phyloP scores from a whole-genome alignment of 148 eudicot species.

The Silene conica region DNA sequence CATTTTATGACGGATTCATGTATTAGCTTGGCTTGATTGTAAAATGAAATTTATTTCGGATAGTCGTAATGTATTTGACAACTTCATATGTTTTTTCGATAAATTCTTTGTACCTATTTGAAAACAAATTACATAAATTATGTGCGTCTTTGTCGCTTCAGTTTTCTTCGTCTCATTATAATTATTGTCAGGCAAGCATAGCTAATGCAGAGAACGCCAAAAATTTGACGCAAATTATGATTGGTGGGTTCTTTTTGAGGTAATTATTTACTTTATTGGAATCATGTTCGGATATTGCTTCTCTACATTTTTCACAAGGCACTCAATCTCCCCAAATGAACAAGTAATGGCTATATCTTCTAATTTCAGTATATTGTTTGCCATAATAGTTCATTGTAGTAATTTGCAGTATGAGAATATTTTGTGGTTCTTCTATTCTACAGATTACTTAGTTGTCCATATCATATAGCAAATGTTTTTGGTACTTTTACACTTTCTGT shows the following conservation, averaged over 20 bases:
- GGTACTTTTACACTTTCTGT: neutral
- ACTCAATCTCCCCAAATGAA: slow-evolving; percentile 3
- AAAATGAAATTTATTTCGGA: neutral
- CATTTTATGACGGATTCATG: neutral
- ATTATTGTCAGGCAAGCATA: slow-evolving; percentile 58
- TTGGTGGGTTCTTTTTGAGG: slow-evolving; percentile 93
- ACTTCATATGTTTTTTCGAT: neutral
- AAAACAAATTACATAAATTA: neutral
- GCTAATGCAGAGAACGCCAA: slow-evolving; percentile 72
- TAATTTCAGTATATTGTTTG: neutral
- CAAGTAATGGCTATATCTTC: neutral
- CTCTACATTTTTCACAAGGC: neutral
- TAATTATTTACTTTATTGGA: slow-evolving; percentile 15
- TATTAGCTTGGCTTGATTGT: neutral
- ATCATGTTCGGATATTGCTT: neutral
- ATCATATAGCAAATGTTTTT: neutral
- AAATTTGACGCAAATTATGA: slow-evolving; percentile 58
- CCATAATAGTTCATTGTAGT: neutral
- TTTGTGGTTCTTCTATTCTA: neutral
- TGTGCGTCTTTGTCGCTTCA: slow-evolving; percentile 7
- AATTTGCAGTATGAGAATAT: neutral
- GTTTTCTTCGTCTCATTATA: neutral
- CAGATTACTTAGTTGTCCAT: neutral
- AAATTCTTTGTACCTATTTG: neutral
- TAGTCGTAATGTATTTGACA: slow-evolving; percentile 1